These are phyloP conservation scores for Angophora floribunda DNA, from an alignment of 345 rosid species.

Conservation along the genomic window DNA sequence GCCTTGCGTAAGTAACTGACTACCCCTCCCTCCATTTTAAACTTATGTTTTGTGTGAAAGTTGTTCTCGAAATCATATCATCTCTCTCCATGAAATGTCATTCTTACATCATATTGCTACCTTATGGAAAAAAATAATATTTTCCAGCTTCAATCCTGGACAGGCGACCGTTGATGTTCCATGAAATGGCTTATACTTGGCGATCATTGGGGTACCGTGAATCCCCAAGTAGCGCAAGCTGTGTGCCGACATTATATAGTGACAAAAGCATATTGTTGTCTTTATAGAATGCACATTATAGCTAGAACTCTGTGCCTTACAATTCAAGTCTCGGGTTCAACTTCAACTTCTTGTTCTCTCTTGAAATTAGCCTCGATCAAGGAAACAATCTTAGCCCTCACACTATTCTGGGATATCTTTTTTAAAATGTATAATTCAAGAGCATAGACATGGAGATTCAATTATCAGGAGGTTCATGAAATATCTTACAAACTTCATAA, in stretches of 20 bases:
- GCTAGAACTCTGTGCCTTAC: background rate
- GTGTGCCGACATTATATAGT: background rate
- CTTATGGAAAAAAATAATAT: background rate
- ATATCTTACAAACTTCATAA: background rate
- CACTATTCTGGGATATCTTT: background rate
- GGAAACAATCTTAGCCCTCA: background rate
- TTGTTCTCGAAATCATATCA: background rate
- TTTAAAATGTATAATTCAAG: background rate
- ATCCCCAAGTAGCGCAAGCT: background rate
- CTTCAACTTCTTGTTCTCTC: background rate
- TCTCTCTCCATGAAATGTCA: background rate
- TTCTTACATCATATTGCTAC: background rate
- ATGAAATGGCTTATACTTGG: background rate
- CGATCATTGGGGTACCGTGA: background rate
- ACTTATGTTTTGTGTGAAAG: background rate
- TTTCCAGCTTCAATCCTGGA: background rate
- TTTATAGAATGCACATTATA: background rate
- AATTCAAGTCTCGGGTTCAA: background rate
- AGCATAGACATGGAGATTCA: fast-evolving
- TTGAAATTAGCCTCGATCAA: background rate
- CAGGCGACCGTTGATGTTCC: background rate
- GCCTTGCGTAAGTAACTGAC: background rate
- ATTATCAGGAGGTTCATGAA: background rate
- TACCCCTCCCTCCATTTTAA: background rate
- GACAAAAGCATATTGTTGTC: background rate